Evolutionary conservation across 169 alveolate species (phyloP).

Genomic region (Hammondia hammondi): DNA sequence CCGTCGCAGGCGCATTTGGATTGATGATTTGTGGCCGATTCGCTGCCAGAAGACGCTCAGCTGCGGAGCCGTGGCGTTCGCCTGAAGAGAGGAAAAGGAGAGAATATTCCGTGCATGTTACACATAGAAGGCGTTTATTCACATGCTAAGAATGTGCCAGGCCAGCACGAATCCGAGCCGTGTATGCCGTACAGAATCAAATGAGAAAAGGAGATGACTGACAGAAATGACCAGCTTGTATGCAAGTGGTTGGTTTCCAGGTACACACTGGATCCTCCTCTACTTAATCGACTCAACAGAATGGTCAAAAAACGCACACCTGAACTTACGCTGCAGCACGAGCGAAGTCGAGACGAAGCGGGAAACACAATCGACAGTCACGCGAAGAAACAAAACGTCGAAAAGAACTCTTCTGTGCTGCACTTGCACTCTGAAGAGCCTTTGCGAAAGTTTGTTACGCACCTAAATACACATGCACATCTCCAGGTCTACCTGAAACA

Average conservation of each 20-base stretch:
- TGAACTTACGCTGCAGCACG: no score
- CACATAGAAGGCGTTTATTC: background rate
- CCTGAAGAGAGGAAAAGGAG: constrained; percentile 70
- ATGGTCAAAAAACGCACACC: no score
- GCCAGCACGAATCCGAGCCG: background rate
- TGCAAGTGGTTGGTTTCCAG: no score
- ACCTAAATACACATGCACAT: no score
- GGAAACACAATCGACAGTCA: background rate
- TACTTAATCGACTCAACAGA: no score
- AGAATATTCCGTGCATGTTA: background rate
- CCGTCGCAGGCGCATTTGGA: constrained; percentile 25
- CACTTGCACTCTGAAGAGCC: no score
- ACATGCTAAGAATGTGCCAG: background rate
- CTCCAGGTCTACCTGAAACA: no score
- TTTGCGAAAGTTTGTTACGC: no score
- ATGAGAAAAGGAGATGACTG: no score
- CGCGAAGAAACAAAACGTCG: background rate
- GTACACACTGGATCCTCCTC: no score
- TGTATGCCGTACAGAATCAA: background rate
- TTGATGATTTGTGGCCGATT: constrained; percentile 72
- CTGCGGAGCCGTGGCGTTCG: constrained; percentile 92
- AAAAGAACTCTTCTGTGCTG: background rate
- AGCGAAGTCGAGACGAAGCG: background rate
- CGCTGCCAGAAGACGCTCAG: constrained; percentile 91
- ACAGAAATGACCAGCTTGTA: no score